These are phyloP conservation scores for Trametes cinnabarina DNA, from an alignment of 768 basidiomycete genomes.

Conservation along the genomic window DNA sequence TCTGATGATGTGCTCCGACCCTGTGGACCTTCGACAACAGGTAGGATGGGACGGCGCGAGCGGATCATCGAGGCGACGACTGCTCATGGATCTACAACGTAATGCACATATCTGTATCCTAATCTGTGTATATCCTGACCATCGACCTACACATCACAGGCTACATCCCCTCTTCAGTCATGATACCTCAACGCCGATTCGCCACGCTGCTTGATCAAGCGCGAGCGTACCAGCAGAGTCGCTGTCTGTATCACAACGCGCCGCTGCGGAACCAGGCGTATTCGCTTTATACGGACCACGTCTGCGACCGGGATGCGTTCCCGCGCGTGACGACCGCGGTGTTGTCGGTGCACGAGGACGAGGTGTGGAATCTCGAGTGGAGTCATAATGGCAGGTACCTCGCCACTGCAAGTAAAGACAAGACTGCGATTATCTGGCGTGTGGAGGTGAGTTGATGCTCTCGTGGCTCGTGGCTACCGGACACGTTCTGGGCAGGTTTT, in stretches of 20 bases:
- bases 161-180: conserved; percentile 85
- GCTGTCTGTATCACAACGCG: conserved; percentile 85
- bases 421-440: conserved; percentile 85
- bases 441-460: conserved; percentile 58
- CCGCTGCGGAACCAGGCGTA: conserved; percentile 55
- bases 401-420: conserved; percentile 88
- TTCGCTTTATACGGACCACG: conserved; percentile 86
- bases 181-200: conserved; percentile 91
- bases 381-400: conserved; percentile 83
- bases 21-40: conserved; percentile 76
- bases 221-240: conserved; percentile 70
- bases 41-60: conserved; percentile 89
- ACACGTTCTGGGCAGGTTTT: no score
- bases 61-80: conserved; percentile 70
- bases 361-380: conserved; percentile 97
- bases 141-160: no score
- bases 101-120: conserved; percentile 20
- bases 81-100: conserved; percentile 86
- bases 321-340: conserved; percentile 84
- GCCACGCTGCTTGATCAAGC: conserved; percentile 85
- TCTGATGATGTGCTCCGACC: conserved; percentile 88
- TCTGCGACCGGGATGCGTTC: conserved; percentile 78
- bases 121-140: no score
- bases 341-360: conserved; percentile 82
- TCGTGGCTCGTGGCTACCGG: no score